Conservation (phyloP, 1,284 basidiomycete species). For the Veloboletus limbatus region DNA sequence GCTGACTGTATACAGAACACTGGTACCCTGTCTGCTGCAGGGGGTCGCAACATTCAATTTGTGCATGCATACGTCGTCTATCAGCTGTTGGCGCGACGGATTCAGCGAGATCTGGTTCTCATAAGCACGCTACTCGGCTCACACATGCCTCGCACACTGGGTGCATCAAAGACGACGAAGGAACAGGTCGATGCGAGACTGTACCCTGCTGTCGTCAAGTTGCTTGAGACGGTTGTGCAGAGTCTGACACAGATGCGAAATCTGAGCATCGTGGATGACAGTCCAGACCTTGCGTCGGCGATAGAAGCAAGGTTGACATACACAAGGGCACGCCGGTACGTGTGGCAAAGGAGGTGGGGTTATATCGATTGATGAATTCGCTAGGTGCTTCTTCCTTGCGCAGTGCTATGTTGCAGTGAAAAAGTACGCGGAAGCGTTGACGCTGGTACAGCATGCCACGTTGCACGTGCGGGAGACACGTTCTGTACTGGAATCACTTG, state of each 20-base stretch:
- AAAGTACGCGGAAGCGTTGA: constrained; percentile 68
- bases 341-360: constrained; percentile 4
- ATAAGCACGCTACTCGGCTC: constrained; percentile 58
- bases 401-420: constrained; percentile 68
- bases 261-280: constrained; percentile 84
- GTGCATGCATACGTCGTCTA: constrained; percentile 85
- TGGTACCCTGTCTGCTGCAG: constrained; percentile 22
- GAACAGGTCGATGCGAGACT: constrained; percentile 62
- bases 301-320: constrained; percentile 75
- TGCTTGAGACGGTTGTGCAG: constrained; percentile 83
- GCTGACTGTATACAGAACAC: constrained; percentile 22
- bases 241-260: constrained; percentile 79
- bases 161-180: constrained; percentile 42
- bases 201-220: constrained; percentile 82
- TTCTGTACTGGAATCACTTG: constrained; percentile 43
- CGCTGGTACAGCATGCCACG: constrained; percentile 64
- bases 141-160: constrained; percentile 32
- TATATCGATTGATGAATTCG: constrained; percentile 2
- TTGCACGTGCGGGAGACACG: constrained; percentile 71
- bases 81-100: constrained; percentile 81
- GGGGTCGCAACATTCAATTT: constrained; percentile 72
- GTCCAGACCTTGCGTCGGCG: constrained; percentile 72
- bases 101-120: constrained; percentile 85
- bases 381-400: constrained; percentile 67
- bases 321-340: constrained; percentile 71